Conservation (phyloP, 371 early-diverging fungal species). For the Mucor circinelloides region DNA sequence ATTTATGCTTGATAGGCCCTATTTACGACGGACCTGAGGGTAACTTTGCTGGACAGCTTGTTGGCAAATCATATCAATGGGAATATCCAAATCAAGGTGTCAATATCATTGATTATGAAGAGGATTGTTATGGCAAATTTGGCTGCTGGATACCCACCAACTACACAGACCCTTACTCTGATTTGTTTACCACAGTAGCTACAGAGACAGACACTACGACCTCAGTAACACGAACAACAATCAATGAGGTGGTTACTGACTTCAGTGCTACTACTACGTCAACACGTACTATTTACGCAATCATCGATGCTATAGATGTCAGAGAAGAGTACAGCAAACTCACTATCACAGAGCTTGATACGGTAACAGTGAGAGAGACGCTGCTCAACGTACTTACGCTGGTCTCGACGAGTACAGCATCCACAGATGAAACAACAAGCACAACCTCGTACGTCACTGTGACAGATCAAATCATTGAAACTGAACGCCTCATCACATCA, state of each 20-base stretch:
- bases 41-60: neutral
- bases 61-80: neutral
- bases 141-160: neutral
- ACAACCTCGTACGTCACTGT: neutral
- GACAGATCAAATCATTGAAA: neutral
- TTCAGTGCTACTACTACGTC: neutral
- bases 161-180: neutral
- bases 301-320: neutral
- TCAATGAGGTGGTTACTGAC: neutral
- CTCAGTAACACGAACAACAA: neutral
- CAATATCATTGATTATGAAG: neutral
- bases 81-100: neutral
- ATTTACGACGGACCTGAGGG: neutral
- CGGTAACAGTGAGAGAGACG: neutral
- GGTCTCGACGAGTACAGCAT: neutral
- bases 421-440: neutral
- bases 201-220: neutral
- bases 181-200: neutral
- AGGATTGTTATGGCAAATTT: neutral
- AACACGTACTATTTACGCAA: neutral
- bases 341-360: neutral
- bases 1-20: neutral
- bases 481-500: neutral
- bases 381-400: neutral
- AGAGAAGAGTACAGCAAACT: neutral